phyloP scores from a whole-genome alignment of 176 grass and related monocot species.

The Carex scoparia region DNA sequence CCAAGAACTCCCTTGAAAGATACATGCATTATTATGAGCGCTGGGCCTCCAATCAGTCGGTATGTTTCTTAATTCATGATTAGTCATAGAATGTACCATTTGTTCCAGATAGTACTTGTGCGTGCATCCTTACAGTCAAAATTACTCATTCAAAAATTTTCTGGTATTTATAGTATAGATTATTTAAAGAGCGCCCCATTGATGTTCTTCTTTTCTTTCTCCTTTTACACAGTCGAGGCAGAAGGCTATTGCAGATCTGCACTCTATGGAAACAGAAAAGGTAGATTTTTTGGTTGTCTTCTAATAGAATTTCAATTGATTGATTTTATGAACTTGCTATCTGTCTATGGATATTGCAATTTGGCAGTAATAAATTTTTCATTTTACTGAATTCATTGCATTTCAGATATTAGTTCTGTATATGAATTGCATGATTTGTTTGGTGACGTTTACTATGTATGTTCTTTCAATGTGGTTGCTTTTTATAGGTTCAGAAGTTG shows the following conservation, averaged over 20 bases:
- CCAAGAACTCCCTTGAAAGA: slow-evolving; percentile 94
- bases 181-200: slow-evolving; percentile 17
- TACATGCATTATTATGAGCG: slow-evolving; percentile 99
- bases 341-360: background rate
- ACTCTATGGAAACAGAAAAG: slow-evolving; percentile 62
- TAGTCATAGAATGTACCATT: background rate
- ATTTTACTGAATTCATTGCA: background rate
- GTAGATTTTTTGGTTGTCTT: slow-evolving; percentile 30
- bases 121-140: background rate
- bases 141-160: slow-evolving; percentile 14
- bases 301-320: background rate
- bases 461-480: background rate
- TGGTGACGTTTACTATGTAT: background rate
- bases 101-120: too few relatives aligned
- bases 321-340: slow-evolving; percentile 6
- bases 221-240: slow-evolving; percentile 69
- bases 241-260: slow-evolving; percentile 79
- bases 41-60: slow-evolving; percentile 90
- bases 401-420: background rate
- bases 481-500: slow-evolving; percentile 66
- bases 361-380: background rate
- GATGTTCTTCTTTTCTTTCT: slow-evolving; percentile 5
- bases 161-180: slow-evolving; percentile 17
- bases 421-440: background rate
- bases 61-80: slow-evolving; percentile 41